Conservation (phyloP, 148 eudicot species). For the Camellia granthamiana region DNA sequence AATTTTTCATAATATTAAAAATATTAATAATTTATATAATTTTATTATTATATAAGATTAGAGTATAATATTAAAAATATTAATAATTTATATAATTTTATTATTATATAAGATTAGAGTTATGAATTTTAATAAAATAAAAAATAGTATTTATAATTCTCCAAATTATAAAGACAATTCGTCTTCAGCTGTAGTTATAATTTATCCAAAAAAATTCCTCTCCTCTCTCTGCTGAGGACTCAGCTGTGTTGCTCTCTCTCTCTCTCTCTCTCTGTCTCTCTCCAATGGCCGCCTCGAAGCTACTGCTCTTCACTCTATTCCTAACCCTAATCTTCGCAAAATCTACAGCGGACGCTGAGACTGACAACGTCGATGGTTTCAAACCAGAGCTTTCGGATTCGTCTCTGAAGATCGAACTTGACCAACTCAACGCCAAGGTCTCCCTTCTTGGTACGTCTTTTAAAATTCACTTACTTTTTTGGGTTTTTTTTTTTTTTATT, state of each 20-base stretch:
- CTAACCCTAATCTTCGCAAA: conserved; percentile 7
- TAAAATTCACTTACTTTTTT: not conserved
- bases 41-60: no score
- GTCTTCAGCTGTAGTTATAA: no score
- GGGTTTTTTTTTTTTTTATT: not conserved
- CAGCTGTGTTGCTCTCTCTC: not conserved
- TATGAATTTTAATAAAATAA: no score
- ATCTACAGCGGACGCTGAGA: not conserved
- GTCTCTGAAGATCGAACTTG: conserved; percentile 38
- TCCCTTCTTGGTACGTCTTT: conserved; percentile 37
- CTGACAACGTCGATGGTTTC: conserved; percentile 19
- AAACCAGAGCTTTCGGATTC: conserved; percentile 5
- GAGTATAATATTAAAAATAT: no score
- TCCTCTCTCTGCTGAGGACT: no score
- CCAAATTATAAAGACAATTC: no score
- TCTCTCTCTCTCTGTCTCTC: not conserved
- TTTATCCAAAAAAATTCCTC: no score
- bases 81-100: no score
- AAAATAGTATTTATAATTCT: no score
- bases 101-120: no score
- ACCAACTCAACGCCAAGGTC: conserved; percentile 53
- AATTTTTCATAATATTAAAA: no score
- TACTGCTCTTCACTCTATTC: not conserved
- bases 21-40: no score
- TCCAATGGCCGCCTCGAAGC: conserved; percentile 4